phyloP scores from a whole-genome alignment of 441 rosid genomes.

The Aquilaria agallochum region DNA sequence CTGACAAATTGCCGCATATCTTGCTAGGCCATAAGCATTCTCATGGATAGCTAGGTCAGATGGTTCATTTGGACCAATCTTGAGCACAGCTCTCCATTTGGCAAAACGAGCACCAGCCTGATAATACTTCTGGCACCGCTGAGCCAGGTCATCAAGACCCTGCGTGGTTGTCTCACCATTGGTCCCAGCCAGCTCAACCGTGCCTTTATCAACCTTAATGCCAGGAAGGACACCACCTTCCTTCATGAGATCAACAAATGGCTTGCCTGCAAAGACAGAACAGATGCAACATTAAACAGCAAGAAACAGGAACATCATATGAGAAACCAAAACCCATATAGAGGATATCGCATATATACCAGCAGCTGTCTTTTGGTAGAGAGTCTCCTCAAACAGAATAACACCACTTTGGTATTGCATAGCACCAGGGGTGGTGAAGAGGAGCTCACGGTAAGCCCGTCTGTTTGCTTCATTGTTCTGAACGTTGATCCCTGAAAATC shows the following conservation, averaged over 20 bases:
- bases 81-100: slow-evolving; percentile 94
- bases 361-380: slow-evolving; percentile 75
- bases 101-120: slow-evolving; percentile 96
- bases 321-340: too few relatives aligned
- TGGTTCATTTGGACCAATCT: slow-evolving; percentile 82
- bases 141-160: slow-evolving; percentile 89
- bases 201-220: slow-evolving; percentile 98
- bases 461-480: slow-evolving; percentile 87
- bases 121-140: slow-evolving; percentile 86
- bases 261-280: slow-evolving; percentile 57
- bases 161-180: slow-evolving; percentile 84
- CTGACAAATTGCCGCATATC: slow-evolving; percentile 93
- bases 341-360: slow-evolving; percentile 29
- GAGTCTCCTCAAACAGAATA: slow-evolving; percentile 91
- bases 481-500: slow-evolving; percentile 83
- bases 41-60: slow-evolving; percentile 74
- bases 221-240: slow-evolving; percentile 92
- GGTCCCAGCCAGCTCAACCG: slow-evolving; percentile 89
- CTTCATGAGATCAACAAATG: slow-evolving; percentile 77
- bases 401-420: slow-evolving; percentile 82
- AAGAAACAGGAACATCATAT: not conserved
- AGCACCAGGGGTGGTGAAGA: slow-evolving; percentile 82
- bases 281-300: not conserved
- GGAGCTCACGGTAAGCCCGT: slow-evolving; percentile 89
- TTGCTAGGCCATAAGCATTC: slow-evolving; percentile 86